Evolutionary conservation across 306 rosid species (phyloP), one percentile per base, ranked within the genome.

Genomic region (Carpinus viminea): DNA sequence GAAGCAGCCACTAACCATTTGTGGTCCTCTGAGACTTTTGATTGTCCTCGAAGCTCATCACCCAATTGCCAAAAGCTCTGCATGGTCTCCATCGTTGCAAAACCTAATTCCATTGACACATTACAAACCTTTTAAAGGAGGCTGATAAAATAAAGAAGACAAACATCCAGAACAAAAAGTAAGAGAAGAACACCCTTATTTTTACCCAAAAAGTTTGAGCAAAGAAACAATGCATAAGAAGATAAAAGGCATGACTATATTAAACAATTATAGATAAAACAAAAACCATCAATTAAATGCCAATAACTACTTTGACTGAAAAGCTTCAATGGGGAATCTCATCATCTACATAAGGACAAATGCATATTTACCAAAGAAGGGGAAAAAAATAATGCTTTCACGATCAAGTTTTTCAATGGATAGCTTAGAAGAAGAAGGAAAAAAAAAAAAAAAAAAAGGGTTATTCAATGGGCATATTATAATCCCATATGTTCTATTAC

Each of bases 41-140:
- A 84, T 85, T 93, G 99, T 70, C 98, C 99, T 5, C 99, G 98
- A 70, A 96, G 99, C 83, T 96, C 97, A 45, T 93, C 98, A 7
- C 98, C 98, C 83, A 96, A 81, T 74, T 96, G 99, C 98, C 98
- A 96, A 81, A 90, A 96, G 92, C 97, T 93, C 70, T 83, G 78
- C 85, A 91, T 80, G 87, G 66, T 90, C 75, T 90, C 99, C 94
- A 91, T 91, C 81, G 84, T 71, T 75, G 83, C 83, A 86, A 86
- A 86, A 68, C 85, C 90, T 64, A 73, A 73, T 46, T 78, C 17
- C 74, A 73, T 62, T 10, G 28, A 79, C 68, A 84, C 24, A 72
- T 56, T 1, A 48, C 7, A 74, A 78, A 18, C 75, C 75, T 57
- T 51, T 74, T 70, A 59, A 68, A 64, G 51, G 6, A 56, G 57